Evolutionary conservation across 2,329 filamentous ascomycete genomes (phyloP).

Genomic region (Colletotrichum lupini): DNA sequence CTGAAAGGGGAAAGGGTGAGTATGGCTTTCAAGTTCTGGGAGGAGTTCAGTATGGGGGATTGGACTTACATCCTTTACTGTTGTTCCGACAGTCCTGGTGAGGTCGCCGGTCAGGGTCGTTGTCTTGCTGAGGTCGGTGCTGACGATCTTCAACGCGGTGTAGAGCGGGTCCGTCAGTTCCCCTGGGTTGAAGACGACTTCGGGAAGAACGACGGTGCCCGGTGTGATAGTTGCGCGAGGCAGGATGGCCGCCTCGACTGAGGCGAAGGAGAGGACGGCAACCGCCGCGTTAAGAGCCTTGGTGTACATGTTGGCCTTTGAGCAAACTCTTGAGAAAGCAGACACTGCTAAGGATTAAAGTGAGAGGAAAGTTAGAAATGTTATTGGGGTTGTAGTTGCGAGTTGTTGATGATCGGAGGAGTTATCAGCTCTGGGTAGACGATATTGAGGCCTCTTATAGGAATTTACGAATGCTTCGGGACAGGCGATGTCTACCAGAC

Average conservation of each 20-base stretch:
- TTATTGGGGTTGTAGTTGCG: background rate
- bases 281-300: background rate
- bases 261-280: background rate
- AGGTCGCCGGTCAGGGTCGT: background rate
- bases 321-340: background rate
- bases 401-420: background rate
- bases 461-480: background rate
- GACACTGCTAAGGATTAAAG: too few species aligned
- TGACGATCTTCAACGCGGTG: background rate
- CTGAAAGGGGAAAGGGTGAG: background rate
- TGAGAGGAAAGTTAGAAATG: background rate
- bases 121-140: background rate
- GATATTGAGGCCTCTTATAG: background rate
- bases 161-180: background rate
- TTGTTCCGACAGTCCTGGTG: background rate
- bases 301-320: background rate
- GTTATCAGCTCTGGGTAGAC: background rate
- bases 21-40: background rate
- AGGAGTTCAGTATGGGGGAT: background rate
- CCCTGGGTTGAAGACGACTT: slow-evolving; percentile 4
- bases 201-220: background rate
- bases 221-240: slow-evolving; percentile 2
- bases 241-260: background rate
- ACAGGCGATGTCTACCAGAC: background rate
- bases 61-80: background rate